Evolutionary conservation across 192 early-diverging fungal genomes (phyloP), one percentile per base, ranked within the genome.

Genomic region (Coemansia sp.): DNA sequence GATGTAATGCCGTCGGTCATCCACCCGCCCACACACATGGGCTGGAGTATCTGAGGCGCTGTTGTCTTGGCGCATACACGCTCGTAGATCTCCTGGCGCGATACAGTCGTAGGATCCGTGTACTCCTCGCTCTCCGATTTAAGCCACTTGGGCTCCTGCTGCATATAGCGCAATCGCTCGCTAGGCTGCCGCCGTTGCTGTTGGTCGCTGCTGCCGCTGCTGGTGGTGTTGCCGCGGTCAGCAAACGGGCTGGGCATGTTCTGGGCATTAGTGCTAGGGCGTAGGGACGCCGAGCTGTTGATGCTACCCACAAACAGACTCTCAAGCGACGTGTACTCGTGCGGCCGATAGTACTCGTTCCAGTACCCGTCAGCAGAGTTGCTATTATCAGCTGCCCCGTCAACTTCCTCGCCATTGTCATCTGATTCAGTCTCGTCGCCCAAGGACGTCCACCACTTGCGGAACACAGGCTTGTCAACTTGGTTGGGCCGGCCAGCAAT

Each of bases 301-400:
- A 99, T 95, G 56, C 88, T 91, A 56, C 84, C 91, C 1, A 92
- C 88, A 83, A 96, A 97, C 20, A 96, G 66, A 18, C 75, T 63
- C 41, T 87, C 88, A 39, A 97, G 88, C 0, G 88, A 87, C 0
- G 94, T 95, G 57, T 90, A 89, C 34, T 84, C 71, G 36, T 84
- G 82, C 3, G 93, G 94, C 12, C 85, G 84, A 71, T 97, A 99
- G 72, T 97, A 96, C 66, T 95, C 92, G 16, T 83, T 83, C 87
- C 94, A 96, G 60, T 88, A 92, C 9, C 77, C 87, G 39, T 88
- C 85, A 18, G 68, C 21, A 25, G 74, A 50, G 36, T 84, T 66
- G 20, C 62, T 61, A 59, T 76, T 73, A 35, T 50, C 48, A 26
- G 12, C 48, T 3, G 3, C 48, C 23, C 74, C 71, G 2, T 62